Conservation (phyloP, 1,139 yeast genomes). For the Pichia norvegensis region DNA sequence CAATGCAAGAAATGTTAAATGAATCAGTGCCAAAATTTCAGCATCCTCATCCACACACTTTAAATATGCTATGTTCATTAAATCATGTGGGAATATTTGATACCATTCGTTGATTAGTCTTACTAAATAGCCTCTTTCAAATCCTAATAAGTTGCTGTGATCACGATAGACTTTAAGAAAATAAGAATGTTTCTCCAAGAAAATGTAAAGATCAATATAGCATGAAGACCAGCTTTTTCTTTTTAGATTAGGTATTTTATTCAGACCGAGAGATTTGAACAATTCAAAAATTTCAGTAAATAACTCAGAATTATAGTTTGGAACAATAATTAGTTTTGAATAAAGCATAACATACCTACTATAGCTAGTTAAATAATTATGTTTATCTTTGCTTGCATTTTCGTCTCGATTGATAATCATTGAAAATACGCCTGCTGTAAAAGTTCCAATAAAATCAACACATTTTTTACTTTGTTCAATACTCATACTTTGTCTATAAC, state of each 20-base stretch:
- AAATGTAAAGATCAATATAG: constrained; percentile 8
- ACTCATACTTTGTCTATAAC: constrained; percentile 5
- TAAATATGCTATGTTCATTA: constrained; percentile 2
- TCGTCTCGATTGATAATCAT: constrained; percentile 7
- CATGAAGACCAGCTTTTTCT: constrained; percentile 1
- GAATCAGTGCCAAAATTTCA: constrained; percentile 2
- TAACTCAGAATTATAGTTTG: not conserved
- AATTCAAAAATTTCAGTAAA: constrained; percentile 1
- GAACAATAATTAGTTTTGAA: constrained; percentile 5
- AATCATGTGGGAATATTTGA: constrained; percentile 13
- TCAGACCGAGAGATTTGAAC: not conserved
- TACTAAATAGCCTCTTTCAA: constrained; percentile 8
- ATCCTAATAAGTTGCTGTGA: constrained; percentile 7
- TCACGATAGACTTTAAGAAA: not conserved
- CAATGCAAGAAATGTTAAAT: constrained; percentile 9
- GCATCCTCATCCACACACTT: not conserved
- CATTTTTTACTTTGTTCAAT: constrained; percentile 8
- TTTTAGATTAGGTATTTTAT: not conserved
- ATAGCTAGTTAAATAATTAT: not conserved
- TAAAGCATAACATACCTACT: constrained; percentile 1
- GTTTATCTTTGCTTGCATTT: not conserved
- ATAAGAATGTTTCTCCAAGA: constrained; percentile 6
- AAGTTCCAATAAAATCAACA: constrained; percentile 11
- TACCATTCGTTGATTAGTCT: constrained; percentile 13
- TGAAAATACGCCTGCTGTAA: constrained; percentile 13